Base-by-base conservation (phyloP, 2,329 filamentous ascomycete genomes). In the Helotiales sp. region DNA sequence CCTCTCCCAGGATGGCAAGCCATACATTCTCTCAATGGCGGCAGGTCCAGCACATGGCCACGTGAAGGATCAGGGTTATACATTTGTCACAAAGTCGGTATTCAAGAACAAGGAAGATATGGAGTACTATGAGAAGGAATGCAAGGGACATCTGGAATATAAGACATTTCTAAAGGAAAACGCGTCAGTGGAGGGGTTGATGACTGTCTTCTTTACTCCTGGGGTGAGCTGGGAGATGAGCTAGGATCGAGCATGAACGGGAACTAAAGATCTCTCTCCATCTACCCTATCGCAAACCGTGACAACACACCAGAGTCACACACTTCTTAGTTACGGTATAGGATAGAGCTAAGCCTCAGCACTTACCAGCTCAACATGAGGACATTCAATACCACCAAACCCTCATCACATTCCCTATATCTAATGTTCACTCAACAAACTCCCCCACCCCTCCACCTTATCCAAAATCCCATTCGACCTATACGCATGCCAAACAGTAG, bases 21-120 rank as follows among this genome's bases (percentile, higher is more conserved):
- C 79, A 12, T 86, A 86, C 67, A 83, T 86, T 52, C 65, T 80
- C 52, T 71, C 74, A 40, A 73, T 78, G 19, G 72, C 77, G 27
- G 81, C 77, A 2, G 76, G 75, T n/a, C 67, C 72, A 17, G 75
- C 79, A 2, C 68, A 79, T 56, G 72, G 76, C 15, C 79, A 84
- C 57, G 72, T 77, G 2, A 77, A 81, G 29, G 78, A 74, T 63
- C 76, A 82, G 66, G 82, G 82, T 22, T 84, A 76, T 71, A 84
- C 77, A 15, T 58, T 86, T 52, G 74, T 77, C 15, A 77, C 78
- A 1, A 76, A 79, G 61, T 81, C 77, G 3, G 77, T 76, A 1
- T 85, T 86, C 64, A 75, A 76, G 22, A 79, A 74, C n/a, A 63
- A 79, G 46, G 80, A 80, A 22, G 83, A 85, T 64, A 81, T 85